Evolutionary conservation across 176 grass and related monocot genomes (phyloP).

Genomic region (Urochloa ruziziensis): DNA sequence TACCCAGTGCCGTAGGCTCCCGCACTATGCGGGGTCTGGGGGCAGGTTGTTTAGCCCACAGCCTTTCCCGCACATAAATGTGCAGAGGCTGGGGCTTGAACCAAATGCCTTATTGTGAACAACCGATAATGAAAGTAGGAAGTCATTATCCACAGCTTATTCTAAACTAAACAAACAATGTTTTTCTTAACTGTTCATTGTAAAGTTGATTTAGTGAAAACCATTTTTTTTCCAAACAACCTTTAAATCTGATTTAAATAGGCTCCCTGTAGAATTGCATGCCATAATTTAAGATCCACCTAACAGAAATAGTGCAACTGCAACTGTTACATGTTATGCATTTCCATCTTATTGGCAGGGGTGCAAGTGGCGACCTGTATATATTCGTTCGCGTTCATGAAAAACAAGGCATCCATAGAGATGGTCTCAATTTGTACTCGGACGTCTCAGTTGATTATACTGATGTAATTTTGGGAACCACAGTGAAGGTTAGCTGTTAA

Average conservation of each 20-base stretch:
- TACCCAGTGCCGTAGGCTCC: no score
- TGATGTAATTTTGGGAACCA: slow-evolving; percentile 88
- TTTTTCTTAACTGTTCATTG: neutral
- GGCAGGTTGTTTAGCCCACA: no score
- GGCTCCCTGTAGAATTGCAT: neutral
- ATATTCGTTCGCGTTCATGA: slow-evolving; percentile 65
- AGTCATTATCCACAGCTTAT: neutral
- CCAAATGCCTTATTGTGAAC: no score
- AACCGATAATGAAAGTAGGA: no score
- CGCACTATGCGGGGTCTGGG: no score
- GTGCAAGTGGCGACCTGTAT: slow-evolving; percentile 65
- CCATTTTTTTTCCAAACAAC: neutral
- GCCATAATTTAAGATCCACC: neutral
- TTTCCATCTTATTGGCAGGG: slow-evolving; percentile 53
- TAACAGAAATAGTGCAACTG: neutral
- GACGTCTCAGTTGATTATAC: slow-evolving; percentile 73
- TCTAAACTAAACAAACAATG: neutral
- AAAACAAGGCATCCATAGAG: slow-evolving; percentile 71
- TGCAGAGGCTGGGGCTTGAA: no score
- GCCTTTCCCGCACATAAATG: no score
- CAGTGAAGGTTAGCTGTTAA: slow-evolving; percentile 57
- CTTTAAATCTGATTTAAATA: neutral
- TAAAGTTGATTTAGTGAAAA: neutral
- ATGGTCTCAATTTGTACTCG: slow-evolving; percentile 75
- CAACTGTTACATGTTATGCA: slow-evolving; percentile 5